A percentile compares a stretch with the other conserved stretches of the same genome.
Evolutionary conservation across 2,329 filamentous ascomycete genomes (phyloP).

Genomic region (Clarireedia sp.): DNA sequence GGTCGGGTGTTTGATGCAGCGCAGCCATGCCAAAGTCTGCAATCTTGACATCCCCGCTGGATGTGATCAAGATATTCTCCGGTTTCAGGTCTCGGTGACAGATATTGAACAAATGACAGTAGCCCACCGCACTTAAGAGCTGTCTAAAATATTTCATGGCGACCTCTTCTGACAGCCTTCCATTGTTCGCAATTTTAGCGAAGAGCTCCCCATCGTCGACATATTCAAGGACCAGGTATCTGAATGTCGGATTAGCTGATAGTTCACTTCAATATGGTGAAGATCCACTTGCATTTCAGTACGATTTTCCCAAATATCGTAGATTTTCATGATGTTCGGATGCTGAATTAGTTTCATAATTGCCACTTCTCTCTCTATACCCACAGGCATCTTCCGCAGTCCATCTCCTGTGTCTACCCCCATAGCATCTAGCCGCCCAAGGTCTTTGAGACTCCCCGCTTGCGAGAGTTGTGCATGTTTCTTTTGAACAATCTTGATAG

Average conservation of each 20-base stretch:
- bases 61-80: conserved; percentile 87
- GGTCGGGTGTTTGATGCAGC: conserved; percentile 69
- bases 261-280: conserved; percentile 11
- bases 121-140: conserved; percentile 83
- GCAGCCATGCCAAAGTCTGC: conserved; percentile 98
- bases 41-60: conserved; percentile 73
- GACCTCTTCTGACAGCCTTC: conserved; percentile 69
- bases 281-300: conserved; percentile 69
- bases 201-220: conserved; percentile 68
- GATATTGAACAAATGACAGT: conserved; percentile 90
- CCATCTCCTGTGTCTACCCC: conserved; percentile 48
- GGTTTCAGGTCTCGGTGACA: conserved; percentile 95
- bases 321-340: conserved; percentile 86
- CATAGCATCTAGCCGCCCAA: conserved; percentile 64
- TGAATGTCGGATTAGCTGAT: conserved; percentile 33
- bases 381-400: conserved; percentile 69
- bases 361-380: conserved; percentile 88
- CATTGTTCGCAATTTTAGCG: conserved; percentile 69
- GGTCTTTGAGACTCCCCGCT: conserved; percentile 74
- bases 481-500: conserved; percentile 93
- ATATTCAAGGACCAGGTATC: conserved; percentile 91
- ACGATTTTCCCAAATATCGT: conserved; percentile 96
- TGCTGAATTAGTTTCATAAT: conserved; percentile 97
- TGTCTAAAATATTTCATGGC: conserved; percentile 84
- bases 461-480: conserved; percentile 71